Percentiles rank a stretch among this genome's conserved stretches.
Conservation (phyloP, 228 moss, liverwort and hornwort genomes). For the Sphagnum magellanicum region DNA sequence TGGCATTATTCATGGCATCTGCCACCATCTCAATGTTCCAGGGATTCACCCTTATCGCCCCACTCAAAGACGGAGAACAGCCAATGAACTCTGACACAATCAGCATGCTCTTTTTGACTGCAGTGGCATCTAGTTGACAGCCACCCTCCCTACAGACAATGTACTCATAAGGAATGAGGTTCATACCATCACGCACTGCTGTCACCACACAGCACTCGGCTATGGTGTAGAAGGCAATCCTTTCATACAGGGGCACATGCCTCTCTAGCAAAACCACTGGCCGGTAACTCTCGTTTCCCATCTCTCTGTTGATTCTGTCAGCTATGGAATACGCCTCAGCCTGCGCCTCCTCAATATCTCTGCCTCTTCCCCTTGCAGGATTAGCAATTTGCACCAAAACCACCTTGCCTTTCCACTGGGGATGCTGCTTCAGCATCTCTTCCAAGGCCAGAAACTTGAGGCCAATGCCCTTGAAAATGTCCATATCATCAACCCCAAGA, state of each 20-base stretch:
- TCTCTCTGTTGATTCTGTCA: conserved; percentile 69
- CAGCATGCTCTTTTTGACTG: conserved; percentile 76
- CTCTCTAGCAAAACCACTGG: conserved; percentile 71
- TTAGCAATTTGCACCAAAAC: conserved; percentile 91
- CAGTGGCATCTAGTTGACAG: conserved; percentile 15
- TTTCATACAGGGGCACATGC: conserved; percentile 54
- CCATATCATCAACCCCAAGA: conserved; percentile 96
- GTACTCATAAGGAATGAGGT: conserved; percentile 89
- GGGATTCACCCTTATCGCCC: conserved; percentile 93
- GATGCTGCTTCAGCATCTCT: conserved; percentile 68
- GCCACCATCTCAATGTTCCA: conserved; percentile 93
- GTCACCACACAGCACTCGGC: conserved; percentile 94
- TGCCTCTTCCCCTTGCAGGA: conserved; percentile 78
- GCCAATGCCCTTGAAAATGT: conserved; percentile 91
- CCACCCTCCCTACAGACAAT: conserved; percentile 83
- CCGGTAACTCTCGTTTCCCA: conserved; percentile 53
- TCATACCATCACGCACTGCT: conserved; percentile 90
- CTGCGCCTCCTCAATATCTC: conserved; percentile 68
- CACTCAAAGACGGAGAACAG: conserved; percentile 89
- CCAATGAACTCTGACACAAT: conserved; percentile 96
- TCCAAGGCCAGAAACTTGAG: conserved; percentile 94
- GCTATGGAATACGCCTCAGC: conserved; percentile 59
- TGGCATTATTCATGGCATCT: conserved; percentile 89
- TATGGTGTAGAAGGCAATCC: conserved; percentile 81
- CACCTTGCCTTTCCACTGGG: conserved; percentile 65